Conservation (phyloP, 768 basidiomycete genomes). For the Agaricus subrufescens region DNA sequence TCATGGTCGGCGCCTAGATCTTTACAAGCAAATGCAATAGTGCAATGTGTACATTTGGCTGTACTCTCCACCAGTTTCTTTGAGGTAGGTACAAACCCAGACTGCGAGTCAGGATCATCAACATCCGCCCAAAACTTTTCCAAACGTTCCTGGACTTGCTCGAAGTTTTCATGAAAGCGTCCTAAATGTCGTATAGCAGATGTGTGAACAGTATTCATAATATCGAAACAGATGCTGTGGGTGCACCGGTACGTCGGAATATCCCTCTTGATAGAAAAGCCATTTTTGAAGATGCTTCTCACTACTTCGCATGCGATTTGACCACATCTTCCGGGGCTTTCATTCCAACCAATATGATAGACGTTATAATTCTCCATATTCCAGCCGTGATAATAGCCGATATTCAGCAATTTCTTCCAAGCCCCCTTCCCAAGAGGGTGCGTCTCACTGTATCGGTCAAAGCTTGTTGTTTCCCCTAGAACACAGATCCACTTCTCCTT, state of each 20-base stretch:
- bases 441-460: background rate
- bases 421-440: background rate
- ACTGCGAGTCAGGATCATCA: background rate
- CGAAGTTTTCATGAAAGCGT: background rate
- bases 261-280: background rate
- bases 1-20: background rate
- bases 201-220: background rate
- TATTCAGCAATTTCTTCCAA: background rate
- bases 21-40: background rate
- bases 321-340: background rate
- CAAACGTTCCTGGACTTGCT: background rate
- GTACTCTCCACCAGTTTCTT: background rate
- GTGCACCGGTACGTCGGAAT: background rate
- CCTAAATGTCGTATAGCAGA: background rate
- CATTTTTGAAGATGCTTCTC: background rate
- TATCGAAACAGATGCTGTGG: background rate
- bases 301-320: background rate
- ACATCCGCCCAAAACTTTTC: background rate
- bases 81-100: background rate
- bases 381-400: background rate
- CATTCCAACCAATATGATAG: background rate
- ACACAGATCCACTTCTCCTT: background rate
- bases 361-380: background rate
- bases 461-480: background rate
- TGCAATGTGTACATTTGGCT: background rate